Evolutionary conservation across 768 basidiomycete species (phyloP), one percentile per base, ranked within the genome.

Genomic region (Mycena galopus): DNA sequence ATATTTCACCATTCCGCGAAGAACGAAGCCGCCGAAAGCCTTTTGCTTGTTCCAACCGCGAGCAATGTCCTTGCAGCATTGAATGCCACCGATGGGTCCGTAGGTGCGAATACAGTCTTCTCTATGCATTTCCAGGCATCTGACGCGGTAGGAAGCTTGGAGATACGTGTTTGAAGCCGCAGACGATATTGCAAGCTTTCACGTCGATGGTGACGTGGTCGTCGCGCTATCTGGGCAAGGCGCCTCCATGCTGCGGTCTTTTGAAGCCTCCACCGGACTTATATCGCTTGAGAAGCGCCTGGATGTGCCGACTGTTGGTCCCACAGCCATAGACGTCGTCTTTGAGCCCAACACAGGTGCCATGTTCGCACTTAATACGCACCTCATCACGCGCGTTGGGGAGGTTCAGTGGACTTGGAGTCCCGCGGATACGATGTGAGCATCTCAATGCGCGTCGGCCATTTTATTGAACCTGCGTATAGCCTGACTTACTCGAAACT

Each of bases 61-160:
- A 93, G 87, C 77, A 97, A 96, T 80, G 92, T 97, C 0, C 82
- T 97, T 29, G 95, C 92, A 1, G 94, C 90, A 0, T 74, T 97
- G 68, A 86, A 92, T 77, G 86, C 88, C 9, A 83, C 85, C 11
- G 88, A 92, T 75, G 96, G 96, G 1, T 86, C 86, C 59, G 82
- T 96, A 78, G 91, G 96, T 96, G 79, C 73, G 90, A 80, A 23
- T 25, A 37, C 9, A 21, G 9, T 21, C 42, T 39, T 57, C 30
- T 44, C 25, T 16, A 42, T 57, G 16, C 10, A 63, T 59, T 61
- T 68, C 56, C n/a, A 57, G 25, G 44, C 73, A 44, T 72, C 67
- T 44, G 64, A 32, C 65, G 27, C 67, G 65, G 75, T 72, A 58
- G 61, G 55, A 74, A 95, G 95, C 86, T 23, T 98, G 96, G 96